A percentile compares a stretch with the other conserved stretches of the same genome.
These are phyloP conservation scores for Hypoxylon rubiginosum DNA, from an alignment of 2,329 filamentous ascomycete species.

Conservation along the genomic window DNA sequence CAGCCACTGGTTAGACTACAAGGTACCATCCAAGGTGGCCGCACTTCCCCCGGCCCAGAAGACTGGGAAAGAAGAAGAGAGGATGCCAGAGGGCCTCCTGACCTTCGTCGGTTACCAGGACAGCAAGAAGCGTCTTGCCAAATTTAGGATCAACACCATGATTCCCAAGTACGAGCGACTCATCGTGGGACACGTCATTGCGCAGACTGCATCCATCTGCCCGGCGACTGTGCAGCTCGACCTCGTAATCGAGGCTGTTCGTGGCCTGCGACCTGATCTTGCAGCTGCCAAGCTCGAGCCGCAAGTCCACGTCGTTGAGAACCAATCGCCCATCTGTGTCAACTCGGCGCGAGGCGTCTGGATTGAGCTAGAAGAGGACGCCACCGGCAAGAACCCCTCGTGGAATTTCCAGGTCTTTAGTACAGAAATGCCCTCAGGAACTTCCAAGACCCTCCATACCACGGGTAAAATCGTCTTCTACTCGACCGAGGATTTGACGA, in stretches of 20 bases:
- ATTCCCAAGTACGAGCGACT: conserved; percentile 52
- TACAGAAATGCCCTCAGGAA: conserved; percentile 29
- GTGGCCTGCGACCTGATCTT: conserved; percentile 49
- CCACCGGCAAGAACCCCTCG: conserved; percentile 23
- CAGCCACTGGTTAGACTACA: conserved; percentile 56
- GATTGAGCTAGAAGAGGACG: conserved; percentile 40
- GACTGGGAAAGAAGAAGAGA: conserved; percentile 22
- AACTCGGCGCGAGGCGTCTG: conserved; percentile 34
- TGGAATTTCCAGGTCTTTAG: conserved; percentile 39
- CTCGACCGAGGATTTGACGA: conserved; percentile 27
- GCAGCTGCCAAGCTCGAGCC: conserved; percentile 44
- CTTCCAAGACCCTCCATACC: conserved; percentile 31
- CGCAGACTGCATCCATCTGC: conserved; percentile 54
- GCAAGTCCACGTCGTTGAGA: conserved; percentile 30
- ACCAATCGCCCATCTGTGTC: conserved; percentile 39
- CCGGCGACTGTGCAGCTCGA: conserved; percentile 55
- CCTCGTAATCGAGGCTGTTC: conserved; percentile 52
- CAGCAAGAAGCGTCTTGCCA: conserved; percentile 44
- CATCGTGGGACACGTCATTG: conserved; percentile 56
- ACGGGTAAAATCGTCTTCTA: conserved; percentile 36
- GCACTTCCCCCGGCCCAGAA: conserved; percentile 14
- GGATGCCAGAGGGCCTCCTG: conserved; percentile 39
- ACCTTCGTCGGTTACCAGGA: conserved; percentile 50
- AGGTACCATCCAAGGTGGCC: conserved; percentile 32
- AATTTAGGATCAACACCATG: conserved; percentile 59